A percentile compares a stretch with the other conserved stretches of the same genome.
Conservation (phyloP, 768 basidiomycete genomes). For the Mycena sanguinolenta region DNA sequence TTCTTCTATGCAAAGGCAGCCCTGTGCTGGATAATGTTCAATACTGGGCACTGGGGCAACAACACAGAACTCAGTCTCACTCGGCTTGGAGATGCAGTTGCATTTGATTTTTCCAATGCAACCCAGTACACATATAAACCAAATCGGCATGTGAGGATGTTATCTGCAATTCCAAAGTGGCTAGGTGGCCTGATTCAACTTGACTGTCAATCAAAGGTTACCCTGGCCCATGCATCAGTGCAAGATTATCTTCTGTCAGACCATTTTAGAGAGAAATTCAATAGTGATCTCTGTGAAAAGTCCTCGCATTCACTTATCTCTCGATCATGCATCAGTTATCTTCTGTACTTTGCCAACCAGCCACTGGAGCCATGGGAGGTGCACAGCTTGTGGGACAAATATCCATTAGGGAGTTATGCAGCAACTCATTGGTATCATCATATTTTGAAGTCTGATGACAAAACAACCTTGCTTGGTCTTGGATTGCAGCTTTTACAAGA, state of each 20-base stretch:
- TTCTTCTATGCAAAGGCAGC: not conserved
- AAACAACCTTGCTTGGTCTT: not conserved
- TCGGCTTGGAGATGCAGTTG: not conserved
- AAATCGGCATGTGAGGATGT: too few species aligned
- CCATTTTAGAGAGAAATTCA: too few species aligned
- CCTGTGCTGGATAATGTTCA: conserved; percentile 9
- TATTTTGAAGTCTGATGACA: not conserved
- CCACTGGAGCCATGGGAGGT: too few species aligned
- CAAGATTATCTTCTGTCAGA: not conserved
- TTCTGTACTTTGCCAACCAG: not conserved
- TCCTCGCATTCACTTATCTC: not conserved
- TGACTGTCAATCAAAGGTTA: not conserved
- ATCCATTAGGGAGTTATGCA: not conserved
- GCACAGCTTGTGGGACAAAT: not conserved
- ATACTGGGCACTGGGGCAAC: not conserved
- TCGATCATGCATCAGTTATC: not conserved
- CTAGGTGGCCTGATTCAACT: not conserved
- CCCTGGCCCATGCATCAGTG: conserved; percentile 2
- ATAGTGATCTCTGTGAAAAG: not conserved
- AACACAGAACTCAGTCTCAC: not conserved
- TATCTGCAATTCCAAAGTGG: conserved; percentile 1
- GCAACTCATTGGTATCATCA: not conserved
- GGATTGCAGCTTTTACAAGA: too few species aligned
- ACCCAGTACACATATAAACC: not conserved
- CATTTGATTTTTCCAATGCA: conserved; percentile 12